Evolutionary conservation across 2,329 filamentous ascomycete species (phyloP).

Genomic region (Fusarium euwallaceae): DNA sequence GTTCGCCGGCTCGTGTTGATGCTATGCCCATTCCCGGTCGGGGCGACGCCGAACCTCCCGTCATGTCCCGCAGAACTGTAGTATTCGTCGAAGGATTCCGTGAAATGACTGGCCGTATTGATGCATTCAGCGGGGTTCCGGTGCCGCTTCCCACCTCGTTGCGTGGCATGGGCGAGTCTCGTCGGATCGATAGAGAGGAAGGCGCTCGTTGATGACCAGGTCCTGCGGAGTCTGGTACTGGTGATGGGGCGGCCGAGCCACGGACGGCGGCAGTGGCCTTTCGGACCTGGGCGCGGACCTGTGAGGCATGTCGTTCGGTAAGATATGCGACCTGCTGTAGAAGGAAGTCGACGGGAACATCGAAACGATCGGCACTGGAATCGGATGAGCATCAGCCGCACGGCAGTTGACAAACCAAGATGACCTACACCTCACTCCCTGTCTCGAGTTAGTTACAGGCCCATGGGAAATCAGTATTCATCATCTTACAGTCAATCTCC

Average conservation of each 20-base stretch:
- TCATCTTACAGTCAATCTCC: constrained; percentile 83
- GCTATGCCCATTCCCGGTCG: constrained; percentile 40
- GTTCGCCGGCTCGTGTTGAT: constrained; percentile 44
- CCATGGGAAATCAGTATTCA: background rate
- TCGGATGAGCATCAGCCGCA: constrained; percentile 40
- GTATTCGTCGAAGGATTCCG: constrained; percentile 64
- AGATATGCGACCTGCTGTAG: constrained; percentile 95
- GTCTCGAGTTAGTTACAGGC: constrained; percentile 35
- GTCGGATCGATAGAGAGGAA: constrained; percentile 69
- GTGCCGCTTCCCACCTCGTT: constrained; percentile 59
- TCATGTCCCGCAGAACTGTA: constrained; percentile 54
- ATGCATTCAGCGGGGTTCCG: constrained; percentile 59
- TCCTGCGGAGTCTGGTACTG: constrained; percentile 63
- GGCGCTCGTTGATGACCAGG: constrained; percentile 57
- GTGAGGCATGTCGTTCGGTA: constrained; percentile 89
- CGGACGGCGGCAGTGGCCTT: constrained; percentile 74
- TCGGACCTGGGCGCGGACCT: constrained; percentile 90
- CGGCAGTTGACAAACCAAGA: constrained; percentile 20
- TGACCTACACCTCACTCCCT: constrained; percentile 83
- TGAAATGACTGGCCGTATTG: constrained; percentile 60
- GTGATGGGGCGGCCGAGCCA: constrained; percentile 69
- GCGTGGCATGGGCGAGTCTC: constrained; percentile 67
- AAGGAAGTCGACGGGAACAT: constrained; percentile 89
- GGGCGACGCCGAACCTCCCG: constrained; percentile 50
- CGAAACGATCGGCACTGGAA: constrained; percentile 77